Evolutionary conservation across 208 protist genomes (phyloP).

Genomic region (Wallacemonas sp.): DNA sequence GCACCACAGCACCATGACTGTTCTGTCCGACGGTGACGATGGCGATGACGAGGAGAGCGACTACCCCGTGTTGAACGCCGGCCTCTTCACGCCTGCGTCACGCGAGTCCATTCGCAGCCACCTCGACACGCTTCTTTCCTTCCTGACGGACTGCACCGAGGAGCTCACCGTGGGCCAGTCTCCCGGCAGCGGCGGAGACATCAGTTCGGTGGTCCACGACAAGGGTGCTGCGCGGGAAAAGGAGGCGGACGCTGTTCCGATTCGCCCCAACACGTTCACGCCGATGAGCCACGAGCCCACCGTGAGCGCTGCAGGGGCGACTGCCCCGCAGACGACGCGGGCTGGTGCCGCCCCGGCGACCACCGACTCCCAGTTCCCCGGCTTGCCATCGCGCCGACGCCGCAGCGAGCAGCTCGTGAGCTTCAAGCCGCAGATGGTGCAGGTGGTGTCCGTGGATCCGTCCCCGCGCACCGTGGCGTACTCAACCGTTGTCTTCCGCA

Average conservation of each 20-base stretch:
- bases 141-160: not conserved
- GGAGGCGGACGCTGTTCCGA: not conserved
- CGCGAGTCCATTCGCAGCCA: not conserved
- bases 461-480: slow-evolving; percentile 17
- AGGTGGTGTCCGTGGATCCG: slow-evolving; percentile 22
- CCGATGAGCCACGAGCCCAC: not conserved
- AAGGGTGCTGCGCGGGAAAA: not conserved
- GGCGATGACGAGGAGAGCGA: not conserved
- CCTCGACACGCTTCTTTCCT: not conserved
- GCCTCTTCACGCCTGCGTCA: not conserved
- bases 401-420: slow-evolving; percentile 17
- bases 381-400: not conserved
- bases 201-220: not conserved
- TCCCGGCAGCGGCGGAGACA: not conserved
- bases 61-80: not conserved
- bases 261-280: slow-evolving; percentile 13
- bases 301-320: no score
- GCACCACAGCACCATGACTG: not conserved
- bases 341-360: not conserved
- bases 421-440: slow-evolving; percentile 26
- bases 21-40: slow-evolving; percentile 12
- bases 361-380: not conserved
- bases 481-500: slow-evolving; percentile 26
- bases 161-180: not conserved
- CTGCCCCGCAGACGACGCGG: no score